These are phyloP conservation scores for Arthrobotrys entomopaga DNA, from an alignment of 2,329 filamentous ascomycete species.

Conservation along the genomic window DNA sequence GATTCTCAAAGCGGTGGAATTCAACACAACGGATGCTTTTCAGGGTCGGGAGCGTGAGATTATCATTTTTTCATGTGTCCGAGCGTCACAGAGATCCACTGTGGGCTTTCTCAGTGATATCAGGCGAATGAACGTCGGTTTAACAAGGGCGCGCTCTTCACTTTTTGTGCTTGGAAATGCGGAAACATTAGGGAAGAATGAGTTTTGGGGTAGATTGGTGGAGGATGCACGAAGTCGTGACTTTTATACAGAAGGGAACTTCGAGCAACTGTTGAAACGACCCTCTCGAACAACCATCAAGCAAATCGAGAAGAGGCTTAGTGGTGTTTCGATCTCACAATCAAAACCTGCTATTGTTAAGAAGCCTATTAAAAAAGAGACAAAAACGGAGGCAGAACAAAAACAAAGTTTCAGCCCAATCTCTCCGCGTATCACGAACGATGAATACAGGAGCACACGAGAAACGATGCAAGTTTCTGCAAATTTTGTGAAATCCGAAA, in stretches of 20 bases:
- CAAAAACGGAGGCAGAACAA: not conserved
- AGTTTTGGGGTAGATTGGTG: conserved; percentile 90
- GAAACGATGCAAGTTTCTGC: no score
- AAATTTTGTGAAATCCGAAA: no score
- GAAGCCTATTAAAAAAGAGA: not conserved
- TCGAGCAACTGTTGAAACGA: conserved; percentile 40
- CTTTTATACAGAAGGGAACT: conserved; percentile 77
- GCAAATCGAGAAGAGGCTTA: conserved; percentile 46
- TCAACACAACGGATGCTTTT: conserved; percentile 98
- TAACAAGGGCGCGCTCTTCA: conserved; percentile 95
- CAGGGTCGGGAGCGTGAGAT: conserved; percentile 96
- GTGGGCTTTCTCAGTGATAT: conserved; percentile 99
- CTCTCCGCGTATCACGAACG: no score
- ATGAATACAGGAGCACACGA: no score
- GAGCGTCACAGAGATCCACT: conserved; percentile 88
- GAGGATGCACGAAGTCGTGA: conserved; percentile 79
- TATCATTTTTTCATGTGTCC: conserved; percentile 98
- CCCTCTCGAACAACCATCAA: conserved; percentile 48
- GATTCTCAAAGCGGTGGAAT: conserved; percentile 84
- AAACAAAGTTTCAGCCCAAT: no score
- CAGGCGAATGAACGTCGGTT: conserved; percentile 97
- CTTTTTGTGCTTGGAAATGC: conserved; percentile 97
- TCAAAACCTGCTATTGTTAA: not conserved
- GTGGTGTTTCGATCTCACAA: conserved; percentile 44
- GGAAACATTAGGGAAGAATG: conserved; percentile 81